Conservation (phyloP, 2,329 filamentous ascomycete genomes). For the Fusarium sp. region DNA sequence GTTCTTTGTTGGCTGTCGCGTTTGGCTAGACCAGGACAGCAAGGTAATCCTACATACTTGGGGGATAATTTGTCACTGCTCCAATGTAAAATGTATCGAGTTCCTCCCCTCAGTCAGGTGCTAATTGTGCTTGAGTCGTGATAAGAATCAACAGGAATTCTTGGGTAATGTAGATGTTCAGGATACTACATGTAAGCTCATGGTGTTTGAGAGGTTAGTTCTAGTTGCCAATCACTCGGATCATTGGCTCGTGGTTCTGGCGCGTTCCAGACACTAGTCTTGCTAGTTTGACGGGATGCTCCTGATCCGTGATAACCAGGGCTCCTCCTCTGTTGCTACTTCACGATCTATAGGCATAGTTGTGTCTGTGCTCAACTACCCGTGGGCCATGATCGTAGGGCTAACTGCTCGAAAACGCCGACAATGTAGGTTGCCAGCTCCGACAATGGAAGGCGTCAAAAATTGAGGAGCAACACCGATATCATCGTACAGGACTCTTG, state of each 20-base stretch:
- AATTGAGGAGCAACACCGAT: constrained; percentile 31
- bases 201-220: background rate
- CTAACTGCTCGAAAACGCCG: background rate
- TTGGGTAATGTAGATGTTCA: background rate
- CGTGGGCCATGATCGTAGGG: background rate
- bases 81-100: background rate
- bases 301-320: constrained; percentile 22
- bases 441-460: constrained; percentile 3
- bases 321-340: constrained; percentile 17
- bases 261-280: constrained; percentile 12
- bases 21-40: constrained; percentile 23
- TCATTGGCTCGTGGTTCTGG: constrained; percentile 16
- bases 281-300: constrained; percentile 18
- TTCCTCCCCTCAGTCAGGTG: too few species aligned
- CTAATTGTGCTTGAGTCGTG: background rate
- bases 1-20: constrained; percentile 32
- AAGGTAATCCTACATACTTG: constrained; percentile 23
- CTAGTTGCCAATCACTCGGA: background rate
- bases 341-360: constrained; percentile 21
- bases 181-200: background rate
- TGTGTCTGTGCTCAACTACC: constrained; percentile 14
- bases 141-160: background rate
- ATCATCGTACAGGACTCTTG: constrained; percentile 29
- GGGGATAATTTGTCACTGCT: constrained; percentile 36
- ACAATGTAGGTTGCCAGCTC: constrained; percentile 14